Base-by-base conservation (phyloP, 176 grass and related monocot species). In the Lolium rigidum region DNA sequence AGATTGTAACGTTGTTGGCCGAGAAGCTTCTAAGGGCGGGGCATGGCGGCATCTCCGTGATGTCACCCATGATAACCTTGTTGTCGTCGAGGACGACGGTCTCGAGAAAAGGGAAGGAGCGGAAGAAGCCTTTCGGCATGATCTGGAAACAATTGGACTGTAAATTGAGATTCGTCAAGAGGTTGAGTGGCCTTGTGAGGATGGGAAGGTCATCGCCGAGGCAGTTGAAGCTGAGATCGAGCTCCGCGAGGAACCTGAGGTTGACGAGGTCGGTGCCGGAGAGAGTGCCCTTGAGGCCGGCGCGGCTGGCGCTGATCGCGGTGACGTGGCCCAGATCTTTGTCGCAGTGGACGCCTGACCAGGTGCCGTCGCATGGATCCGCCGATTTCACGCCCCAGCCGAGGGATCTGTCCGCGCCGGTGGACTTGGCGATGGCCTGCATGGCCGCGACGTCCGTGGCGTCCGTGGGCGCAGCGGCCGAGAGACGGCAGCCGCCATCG, bases 301-400 rank as follows among this genome's bases (percentile, higher is more conserved):
- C 80, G 7, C 37, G 66, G 80, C 65, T 82, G 35, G 80, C 80
- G 31, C 20, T 38, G 65, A 82, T 82, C 49, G 66, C n/a, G 20
- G 28, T 24, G 64, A 82, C 81, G n/a, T 69, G 81, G 9, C 79
- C 62, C 7, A 7, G 20, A 20, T 70, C 67, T 10, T 70, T 28
- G 81, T 70, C n/a, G 81, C 81, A 83, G 13, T 22, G 68, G 35
- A 73, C 81, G 54, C 68, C 81, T 5, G 38, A 4, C 81, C 52
- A 83, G 66, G 68, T 82, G 46, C 49, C 80, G 63, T 82, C 63
- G 49, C 80, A 70, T 20, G 48, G 80, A 51, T 82, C 80, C 17
- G 64, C 48, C 26, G 80, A 82, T 22, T 55, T 52, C 18, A 37
- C 20, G 80, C 80, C 80, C 80, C 80, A 82, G 64, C 80, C 80